Base-by-base conservation (phyloP, 2,329 filamentous ascomycete genomes). In the Talaromyces sp. region DNA sequence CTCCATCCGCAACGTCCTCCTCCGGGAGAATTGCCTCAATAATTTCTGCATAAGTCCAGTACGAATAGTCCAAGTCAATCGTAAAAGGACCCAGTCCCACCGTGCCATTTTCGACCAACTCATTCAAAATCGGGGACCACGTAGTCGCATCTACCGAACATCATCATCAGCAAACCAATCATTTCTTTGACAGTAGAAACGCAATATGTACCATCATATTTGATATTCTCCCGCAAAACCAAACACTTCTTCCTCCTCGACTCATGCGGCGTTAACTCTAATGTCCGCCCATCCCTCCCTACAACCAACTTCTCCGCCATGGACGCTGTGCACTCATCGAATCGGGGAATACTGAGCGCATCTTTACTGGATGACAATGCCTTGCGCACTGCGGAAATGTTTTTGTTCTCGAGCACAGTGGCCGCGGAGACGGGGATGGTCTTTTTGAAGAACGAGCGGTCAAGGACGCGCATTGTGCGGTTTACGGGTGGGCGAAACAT, bases 21-120 rank as follows among this genome's bases (percentile, higher is more conserved):
- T 93, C 88, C 0, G 93, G 93, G 0, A 99, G 83, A 63, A 97
- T 87, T 3, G 92, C 87, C 58, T 83, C 83, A 73, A 97, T 91
- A 45, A 99, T 90, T 70, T 98, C 93, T 67, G 90, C 83, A 75
- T 96, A 94, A 60, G 83, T 89, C 92, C 93, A 98, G 78, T 93
- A 89, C 71, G 90, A 85, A 78, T 99, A 99, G 70, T 89, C 87
- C 66, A 98, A 83, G 41, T 86, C 80, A 65, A 98, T 79, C 67
- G 90, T 84, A 77, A 90, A 97, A 1, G 92, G 90, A 1, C 93
- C 81, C 39, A 98, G 77, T 19, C 84, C 85, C 35, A 97, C 78
- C 50, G 91, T 87, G 33, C 90, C 85, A 61, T 83, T 82, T 68
- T 89, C 82, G 4, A 93, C 86, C 39, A 92, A 87, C 68, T 91